Evolutionary conservation across 2,329 filamentous ascomycete genomes (phyloP).

Genomic region (Didymosphaeria variabile): DNA sequence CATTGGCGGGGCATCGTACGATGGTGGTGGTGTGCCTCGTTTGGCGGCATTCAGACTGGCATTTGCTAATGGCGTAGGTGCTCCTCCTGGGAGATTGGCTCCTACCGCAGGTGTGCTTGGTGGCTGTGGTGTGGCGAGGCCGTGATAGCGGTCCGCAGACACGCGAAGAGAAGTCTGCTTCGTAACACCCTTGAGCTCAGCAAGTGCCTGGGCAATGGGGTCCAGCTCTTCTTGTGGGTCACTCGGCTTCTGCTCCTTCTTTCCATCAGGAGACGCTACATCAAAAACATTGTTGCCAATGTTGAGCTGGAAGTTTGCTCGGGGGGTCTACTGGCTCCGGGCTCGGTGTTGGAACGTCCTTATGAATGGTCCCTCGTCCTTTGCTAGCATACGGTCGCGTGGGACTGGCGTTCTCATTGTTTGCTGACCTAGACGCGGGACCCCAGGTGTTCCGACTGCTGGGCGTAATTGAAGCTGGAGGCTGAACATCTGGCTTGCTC

Average conservation of each 20-base stretch:
- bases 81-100: slow-evolving; percentile 51
- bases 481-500: slow-evolving; percentile 81
- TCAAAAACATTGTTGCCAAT: slow-evolving; percentile 96
- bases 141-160: slow-evolving; percentile 94
- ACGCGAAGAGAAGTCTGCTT: slow-evolving; percentile 86
- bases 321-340: slow-evolving; percentile 84
- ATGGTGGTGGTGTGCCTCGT: slow-evolving; percentile 83
- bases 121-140: slow-evolving; percentile 81
- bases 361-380: slow-evolving; percentile 38
- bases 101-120: slow-evolving; percentile 51
- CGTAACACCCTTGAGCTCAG: slow-evolving; percentile 85
- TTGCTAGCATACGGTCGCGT: slow-evolving; percentile 51
- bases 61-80: slow-evolving; percentile 57
- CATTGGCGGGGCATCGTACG: slow-evolving; percentile 78
- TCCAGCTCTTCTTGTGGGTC: slow-evolving; percentile 71
- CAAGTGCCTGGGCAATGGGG: slow-evolving; percentile 90
- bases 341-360: slow-evolving; percentile 53
- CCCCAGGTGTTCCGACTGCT: slow-evolving; percentile 64
- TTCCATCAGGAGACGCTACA: slow-evolving; percentile 77
- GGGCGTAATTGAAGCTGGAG: slow-evolving; percentile 50
- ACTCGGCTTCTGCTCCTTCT: slow-evolving; percentile 57
- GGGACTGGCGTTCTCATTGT: slow-evolving; percentile 55
- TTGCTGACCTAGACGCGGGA: slow-evolving; percentile 50
- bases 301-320: slow-evolving; percentile 91
- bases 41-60: slow-evolving; percentile 63